phyloP scores from a whole-genome alignment of 768 basidiomycete genomes.

The Naganishia vishniacii region DNA sequence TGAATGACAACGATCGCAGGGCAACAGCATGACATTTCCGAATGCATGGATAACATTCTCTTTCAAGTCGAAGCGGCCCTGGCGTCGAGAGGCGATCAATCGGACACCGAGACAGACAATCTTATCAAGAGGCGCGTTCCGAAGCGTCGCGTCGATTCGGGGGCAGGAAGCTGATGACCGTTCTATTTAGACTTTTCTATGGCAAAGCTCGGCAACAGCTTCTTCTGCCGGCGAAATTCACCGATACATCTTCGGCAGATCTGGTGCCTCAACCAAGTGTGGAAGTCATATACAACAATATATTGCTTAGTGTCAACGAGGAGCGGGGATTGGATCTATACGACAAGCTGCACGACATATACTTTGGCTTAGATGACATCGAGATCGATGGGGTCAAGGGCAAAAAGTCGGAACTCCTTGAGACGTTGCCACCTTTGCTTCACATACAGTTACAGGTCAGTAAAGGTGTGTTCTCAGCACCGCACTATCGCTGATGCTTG shows the following conservation, averaged over 20 bases:
- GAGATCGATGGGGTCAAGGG: constrained; percentile 83
- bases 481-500: constrained; percentile 20
- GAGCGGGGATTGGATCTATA: constrained; percentile 87
- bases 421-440: constrained; percentile 72
- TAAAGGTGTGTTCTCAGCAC: not conserved
- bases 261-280: constrained; percentile 56
- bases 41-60: constrained; percentile 99
- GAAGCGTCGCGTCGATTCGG: not conserved
- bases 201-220: constrained; percentile 71
- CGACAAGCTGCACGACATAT: constrained; percentile 75
- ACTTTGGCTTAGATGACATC: constrained; percentile 74
- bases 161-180: not conserved
- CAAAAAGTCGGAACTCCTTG: constrained; percentile 74
- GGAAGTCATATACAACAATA: constrained; percentile 85
- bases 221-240: constrained; percentile 26
- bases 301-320: constrained; percentile 79
- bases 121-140: constrained; percentile 69
- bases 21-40: constrained; percentile 93
- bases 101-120: constrained; percentile 50
- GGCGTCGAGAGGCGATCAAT: not conserved
- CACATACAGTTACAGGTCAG: constrained; percentile 92
- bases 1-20: constrained; percentile 50
- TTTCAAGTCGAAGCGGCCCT: constrained; percentile 85
- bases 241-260: not conserved
- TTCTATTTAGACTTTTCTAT: constrained; percentile 65